Evolutionary conservation across 164 flowering plant genomes (phyloP).

Genomic region (Tetracentron sinense): DNA sequence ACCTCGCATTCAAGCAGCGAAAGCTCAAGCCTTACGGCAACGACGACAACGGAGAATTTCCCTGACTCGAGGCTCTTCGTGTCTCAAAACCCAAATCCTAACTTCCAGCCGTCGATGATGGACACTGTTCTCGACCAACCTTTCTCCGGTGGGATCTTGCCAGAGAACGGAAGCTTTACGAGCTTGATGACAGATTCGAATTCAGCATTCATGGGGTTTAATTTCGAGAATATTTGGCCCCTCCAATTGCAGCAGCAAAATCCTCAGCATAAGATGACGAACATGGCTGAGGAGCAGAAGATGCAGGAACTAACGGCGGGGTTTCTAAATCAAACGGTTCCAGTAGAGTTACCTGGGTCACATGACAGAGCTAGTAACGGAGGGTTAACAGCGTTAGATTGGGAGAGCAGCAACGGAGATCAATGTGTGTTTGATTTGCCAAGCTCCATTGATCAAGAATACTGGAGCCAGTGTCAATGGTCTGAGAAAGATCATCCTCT

Average conservation of each 20-base stretch:
- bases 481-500: conserved; percentile 41
- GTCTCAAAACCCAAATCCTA: conserved; percentile 13
- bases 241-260: conserved; percentile 18
- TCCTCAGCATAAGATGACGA: conserved; percentile 15
- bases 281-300: conserved; percentile 26
- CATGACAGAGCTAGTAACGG: conserved; percentile 24
- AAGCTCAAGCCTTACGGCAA: conserved; percentile 38
- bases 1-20: conserved; percentile 33
- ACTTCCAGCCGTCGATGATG: conserved; percentile 20
- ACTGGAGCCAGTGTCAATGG: conserved; percentile 74
- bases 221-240: conserved; percentile 22
- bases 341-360: conserved; percentile 24
- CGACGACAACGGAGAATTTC: conserved; percentile 5
- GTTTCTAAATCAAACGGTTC: conserved; percentile 37
- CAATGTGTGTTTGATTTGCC: conserved; percentile 55
- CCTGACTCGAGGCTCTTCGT: conserved; percentile 22
- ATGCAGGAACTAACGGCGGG: conserved; percentile 30
- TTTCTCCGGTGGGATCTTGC: conserved; percentile 30
- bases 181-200: conserved; percentile 43
- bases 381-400: conserved; percentile 43
- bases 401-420: conserved; percentile 41
- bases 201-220: conserved; percentile 25
- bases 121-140: conserved; percentile 13
- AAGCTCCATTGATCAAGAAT: conserved; percentile 52
- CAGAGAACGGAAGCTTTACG: conserved; percentile 50